A percentile compares a stretch with the other conserved stretches of the same genome.
Evolutionary conservation across 306 rosid genomes (phyloP).

Genomic region (Styphnolobium japonicum): DNA sequence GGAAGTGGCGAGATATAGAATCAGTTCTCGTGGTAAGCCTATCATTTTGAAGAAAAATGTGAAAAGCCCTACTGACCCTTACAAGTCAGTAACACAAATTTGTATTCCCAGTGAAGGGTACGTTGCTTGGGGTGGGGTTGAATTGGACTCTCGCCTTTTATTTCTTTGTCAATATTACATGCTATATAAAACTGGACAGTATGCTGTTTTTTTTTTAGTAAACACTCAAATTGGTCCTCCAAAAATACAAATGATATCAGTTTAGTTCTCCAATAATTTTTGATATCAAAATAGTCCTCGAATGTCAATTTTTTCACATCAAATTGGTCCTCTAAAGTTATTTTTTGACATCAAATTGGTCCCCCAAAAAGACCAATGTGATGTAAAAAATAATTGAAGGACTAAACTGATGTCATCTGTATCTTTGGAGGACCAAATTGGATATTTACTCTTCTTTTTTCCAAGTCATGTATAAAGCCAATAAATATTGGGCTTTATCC

Average conservation of each 20-base stretch:
- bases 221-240: too few species aligned
- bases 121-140: constrained; percentile 1
- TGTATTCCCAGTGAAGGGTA: background rate
- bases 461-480: background rate
- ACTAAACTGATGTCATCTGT: too few species aligned
- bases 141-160: background rate
- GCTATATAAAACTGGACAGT: constrained; percentile 2
- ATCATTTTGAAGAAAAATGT: background rate
- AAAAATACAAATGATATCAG: too few species aligned
- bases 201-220: background rate
- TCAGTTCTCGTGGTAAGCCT: background rate
- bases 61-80: background rate
- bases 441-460: too few species aligned
- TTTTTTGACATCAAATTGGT: too few species aligned
- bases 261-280: too few species aligned
- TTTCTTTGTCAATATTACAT: background rate
- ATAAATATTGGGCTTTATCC: background rate
- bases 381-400: too few species aligned
- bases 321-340: too few species aligned
- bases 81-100: background rate
- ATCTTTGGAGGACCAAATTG: too few species aligned
- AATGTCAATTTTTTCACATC: too few species aligned
- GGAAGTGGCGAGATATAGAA: background rate
- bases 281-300: too few species aligned
- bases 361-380: too few species aligned